phyloP scores from a whole-genome alignment of 768 basidiomycete species.

The Strobilomyces dryophilus region DNA sequence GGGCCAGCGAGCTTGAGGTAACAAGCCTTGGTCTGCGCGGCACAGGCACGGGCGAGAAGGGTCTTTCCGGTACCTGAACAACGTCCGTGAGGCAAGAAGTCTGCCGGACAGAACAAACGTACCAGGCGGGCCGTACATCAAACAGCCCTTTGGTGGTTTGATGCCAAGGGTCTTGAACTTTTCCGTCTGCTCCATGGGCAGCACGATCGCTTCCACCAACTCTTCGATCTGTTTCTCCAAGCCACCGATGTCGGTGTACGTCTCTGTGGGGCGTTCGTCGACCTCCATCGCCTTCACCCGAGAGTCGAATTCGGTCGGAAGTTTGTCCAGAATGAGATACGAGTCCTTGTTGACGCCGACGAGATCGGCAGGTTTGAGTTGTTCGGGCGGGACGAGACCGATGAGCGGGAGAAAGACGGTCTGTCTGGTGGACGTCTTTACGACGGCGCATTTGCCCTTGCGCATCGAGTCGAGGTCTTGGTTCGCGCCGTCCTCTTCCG shows the following conservation, averaged over 20 bases:
- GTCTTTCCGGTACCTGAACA: slow-evolving; percentile 89
- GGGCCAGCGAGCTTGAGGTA: slow-evolving; percentile 98
- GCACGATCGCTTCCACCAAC: slow-evolving; percentile 93
- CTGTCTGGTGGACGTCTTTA: slow-evolving; percentile 98
- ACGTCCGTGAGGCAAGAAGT: background rate
- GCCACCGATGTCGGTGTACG: slow-evolving; percentile 96
- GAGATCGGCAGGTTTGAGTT: slow-evolving; percentile 87
- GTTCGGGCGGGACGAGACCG: slow-evolving; percentile 90
- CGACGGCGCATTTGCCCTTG: slow-evolving; percentile 96
- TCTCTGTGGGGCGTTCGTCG: slow-evolving; percentile 95
- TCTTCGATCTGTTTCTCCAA: slow-evolving; percentile 99
- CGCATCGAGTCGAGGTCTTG: slow-evolving; percentile 94
- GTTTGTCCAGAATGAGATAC: slow-evolving; percentile 91
- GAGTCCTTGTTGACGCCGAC: slow-evolving; percentile 99
- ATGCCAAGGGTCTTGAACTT: slow-evolving; percentile 99
- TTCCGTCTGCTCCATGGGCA: slow-evolving; percentile 98
- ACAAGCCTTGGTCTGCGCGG: slow-evolving; percentile 96
- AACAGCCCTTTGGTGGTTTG: slow-evolving; percentile 92
- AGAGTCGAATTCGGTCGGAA: slow-evolving; percentile 96
- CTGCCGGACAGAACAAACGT: slow-evolving; percentile 5
- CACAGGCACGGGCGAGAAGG: slow-evolving; percentile 94
- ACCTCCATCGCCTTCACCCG: slow-evolving; percentile 99
- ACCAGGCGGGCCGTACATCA: slow-evolving; percentile 99
- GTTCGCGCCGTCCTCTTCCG: slow-evolving; percentile 92
- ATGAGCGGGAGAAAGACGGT: slow-evolving; percentile 98